Conservation (phyloP, 75 land plant genomes). For the Chamaecyparis obtusa region DNA sequence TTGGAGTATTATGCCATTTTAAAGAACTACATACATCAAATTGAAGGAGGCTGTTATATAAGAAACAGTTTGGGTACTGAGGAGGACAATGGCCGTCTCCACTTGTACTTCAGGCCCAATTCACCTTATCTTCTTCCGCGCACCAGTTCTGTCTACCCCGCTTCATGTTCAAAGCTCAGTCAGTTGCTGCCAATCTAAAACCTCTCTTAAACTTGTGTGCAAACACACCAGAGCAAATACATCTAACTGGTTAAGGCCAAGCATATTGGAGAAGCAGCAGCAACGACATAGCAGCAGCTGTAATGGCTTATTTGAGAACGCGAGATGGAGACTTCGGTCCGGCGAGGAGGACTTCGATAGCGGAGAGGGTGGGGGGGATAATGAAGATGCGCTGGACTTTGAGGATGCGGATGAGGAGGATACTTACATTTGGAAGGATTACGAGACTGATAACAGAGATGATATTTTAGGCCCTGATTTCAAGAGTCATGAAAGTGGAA, state of each 20-base stretch:
- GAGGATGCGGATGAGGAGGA: constrained; percentile 71
- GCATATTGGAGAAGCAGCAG: neutral
- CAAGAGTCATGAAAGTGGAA: constrained; percentile 50
- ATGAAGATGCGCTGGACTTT: constrained; percentile 44
- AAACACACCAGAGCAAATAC: neutral
- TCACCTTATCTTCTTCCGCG: neutral
- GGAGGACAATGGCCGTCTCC: neutral
- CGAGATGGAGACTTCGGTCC: constrained; percentile 15
- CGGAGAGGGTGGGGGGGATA: constrained; percentile 51
- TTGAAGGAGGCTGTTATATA: too few relatives aligned
- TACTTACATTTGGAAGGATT: constrained; percentile 61
- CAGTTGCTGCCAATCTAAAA: neutral
- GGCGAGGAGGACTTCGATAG: constrained; percentile 50
- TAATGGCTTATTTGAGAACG: neutral
- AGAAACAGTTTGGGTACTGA: too few relatives aligned
- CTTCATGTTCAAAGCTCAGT: too few relatives aligned
- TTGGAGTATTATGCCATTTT: too few relatives aligned
- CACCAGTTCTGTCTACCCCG: neutral
- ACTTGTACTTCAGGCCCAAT: neutral
- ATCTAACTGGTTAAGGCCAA: neutral
- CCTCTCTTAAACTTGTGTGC: neutral
- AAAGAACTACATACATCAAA: too few relatives aligned
- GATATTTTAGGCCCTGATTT: constrained; percentile 34
- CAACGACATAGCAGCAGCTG: neutral
- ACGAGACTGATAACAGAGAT: constrained; percentile 62